Percentiles rank a stretch among this genome's conserved stretches.
Conservation (phyloP, 2,329 filamentous ascomycete species). For the Uncinocarpus reesii region DNA sequence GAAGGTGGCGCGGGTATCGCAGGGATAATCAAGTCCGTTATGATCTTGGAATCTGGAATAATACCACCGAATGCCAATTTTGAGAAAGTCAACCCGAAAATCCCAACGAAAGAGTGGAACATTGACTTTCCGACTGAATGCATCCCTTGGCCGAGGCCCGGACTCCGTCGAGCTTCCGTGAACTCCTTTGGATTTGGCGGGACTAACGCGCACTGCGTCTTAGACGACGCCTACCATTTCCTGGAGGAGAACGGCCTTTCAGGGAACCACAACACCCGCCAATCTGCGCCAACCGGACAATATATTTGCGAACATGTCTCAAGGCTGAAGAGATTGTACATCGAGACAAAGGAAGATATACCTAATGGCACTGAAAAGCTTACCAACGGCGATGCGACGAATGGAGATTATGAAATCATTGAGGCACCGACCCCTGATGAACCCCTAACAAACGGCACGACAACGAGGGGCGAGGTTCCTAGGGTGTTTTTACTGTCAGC, state of each 20-base stretch:
- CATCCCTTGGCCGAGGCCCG: constrained; percentile 19
- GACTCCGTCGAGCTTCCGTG: constrained; percentile 19
- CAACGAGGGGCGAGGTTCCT: constrained; percentile 11
- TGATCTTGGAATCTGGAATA: constrained; percentile 37
- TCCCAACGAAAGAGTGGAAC: constrained; percentile 15
- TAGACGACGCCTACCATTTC: constrained; percentile 23
- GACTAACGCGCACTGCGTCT: constrained; percentile 26
- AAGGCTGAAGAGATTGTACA: not conserved
- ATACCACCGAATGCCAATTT: constrained; percentile 32
- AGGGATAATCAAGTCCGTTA: constrained; percentile 21
- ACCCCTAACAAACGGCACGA: constrained; percentile 6
- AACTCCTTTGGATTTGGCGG: constrained; percentile 33
- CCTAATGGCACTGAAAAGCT: not conserved
- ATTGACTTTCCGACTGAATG: constrained; percentile 16
- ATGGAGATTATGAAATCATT: not conserved
- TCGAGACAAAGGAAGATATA: not conserved
- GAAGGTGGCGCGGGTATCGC: constrained; percentile 24
- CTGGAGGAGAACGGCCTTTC: constrained; percentile 5
- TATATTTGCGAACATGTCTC: not conserved
- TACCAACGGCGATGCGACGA: too few relatives aligned
- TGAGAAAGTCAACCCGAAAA: constrained; percentile 22
- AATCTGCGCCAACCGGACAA: not conserved
- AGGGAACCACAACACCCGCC: constrained; percentile 5
- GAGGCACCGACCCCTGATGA: not conserved
- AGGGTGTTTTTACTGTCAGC: constrained; percentile 16